Percentiles rank a stretch among this genome's conserved stretches.
These are phyloP conservation scores for Rhodamnia rubescens DNA, from an alignment of 345 rosid genomes.

Conservation along the genomic window DNA sequence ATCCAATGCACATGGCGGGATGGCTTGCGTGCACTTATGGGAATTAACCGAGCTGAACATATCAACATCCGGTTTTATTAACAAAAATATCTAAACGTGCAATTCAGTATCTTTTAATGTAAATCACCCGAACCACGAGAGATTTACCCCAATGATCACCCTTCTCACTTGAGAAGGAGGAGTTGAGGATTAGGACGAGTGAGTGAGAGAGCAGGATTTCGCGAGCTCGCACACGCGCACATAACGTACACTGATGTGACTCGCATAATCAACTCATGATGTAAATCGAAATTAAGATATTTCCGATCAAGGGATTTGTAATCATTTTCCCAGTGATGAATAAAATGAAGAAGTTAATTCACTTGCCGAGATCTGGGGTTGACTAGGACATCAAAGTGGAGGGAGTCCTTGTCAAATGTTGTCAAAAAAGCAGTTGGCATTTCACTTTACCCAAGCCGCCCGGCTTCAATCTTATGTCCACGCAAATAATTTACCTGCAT, in stretches of 20 bases:
- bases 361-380: background rate
- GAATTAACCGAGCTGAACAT: background rate
- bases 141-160: too few relatives aligned
- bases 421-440: background rate
- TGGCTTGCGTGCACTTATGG: background rate
- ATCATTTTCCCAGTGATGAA: background rate
- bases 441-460: background rate
- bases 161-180: too few relatives aligned
- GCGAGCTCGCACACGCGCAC: too few relatives aligned
- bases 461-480: background rate
- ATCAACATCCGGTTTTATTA: background rate
- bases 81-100: accelerated
- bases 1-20: background rate
- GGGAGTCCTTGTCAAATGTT: background rate
- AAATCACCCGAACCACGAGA: too few relatives aligned
- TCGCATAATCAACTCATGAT: background rate
- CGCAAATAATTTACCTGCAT: background rate
- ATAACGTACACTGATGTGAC: too few relatives aligned
- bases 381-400: background rate
- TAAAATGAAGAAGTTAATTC: background rate
- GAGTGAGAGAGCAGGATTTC: too few relatives aligned
- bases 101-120: background rate
- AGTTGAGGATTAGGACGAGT: too few relatives aligned
- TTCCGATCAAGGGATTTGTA: background rate
- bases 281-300: background rate